A percentile compares a stretch with the other conserved stretches of the same genome.
phyloP scores from a whole-genome alignment of 345 rosid genomes.

The Dipteronia dyeriana region DNA sequence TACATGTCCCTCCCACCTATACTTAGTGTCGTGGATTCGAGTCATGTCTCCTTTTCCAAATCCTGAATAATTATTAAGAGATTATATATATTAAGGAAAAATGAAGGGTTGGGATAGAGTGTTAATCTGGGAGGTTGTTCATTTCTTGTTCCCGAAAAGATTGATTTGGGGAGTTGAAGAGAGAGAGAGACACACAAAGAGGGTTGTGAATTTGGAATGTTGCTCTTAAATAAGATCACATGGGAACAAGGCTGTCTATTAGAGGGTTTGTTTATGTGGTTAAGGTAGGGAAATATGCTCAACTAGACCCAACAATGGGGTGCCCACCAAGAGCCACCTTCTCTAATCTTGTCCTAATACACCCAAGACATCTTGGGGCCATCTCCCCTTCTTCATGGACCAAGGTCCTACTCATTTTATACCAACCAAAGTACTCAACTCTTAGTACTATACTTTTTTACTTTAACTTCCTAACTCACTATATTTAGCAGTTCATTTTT shows the following conservation, averaged over 20 bases:
- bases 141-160: constrained; percentile 35
- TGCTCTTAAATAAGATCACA: constrained; percentile 76
- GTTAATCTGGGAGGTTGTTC: too few relatives aligned
- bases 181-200: constrained; percentile 25
- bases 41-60: too few relatives aligned
- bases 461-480: too few relatives aligned
- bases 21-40: too few relatives aligned
- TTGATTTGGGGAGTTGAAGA: constrained; percentile 28
- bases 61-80: too few relatives aligned
- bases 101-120: too few relatives aligned
- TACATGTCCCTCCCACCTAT: too few relatives aligned
- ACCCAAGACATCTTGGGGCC: constrained; percentile 64
- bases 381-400: constrained; percentile 33
- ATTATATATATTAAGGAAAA: too few relatives aligned
- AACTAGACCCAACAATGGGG: constrained; percentile 54
- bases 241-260: constrained; percentile 80
- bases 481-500: too few relatives aligned
- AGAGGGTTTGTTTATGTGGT: constrained; percentile 48
- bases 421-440: too few relatives aligned
- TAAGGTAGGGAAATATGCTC: constrained; percentile 65
- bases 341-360: constrained; percentile 70
- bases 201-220: constrained; percentile 58
- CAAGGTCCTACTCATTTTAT: constrained; percentile 25
- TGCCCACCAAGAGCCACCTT: constrained; percentile 45
- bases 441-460: too few relatives aligned